Conservation (phyloP, 2,329 filamentous ascomycete genomes). For the Sporothrix phasma region DNA sequence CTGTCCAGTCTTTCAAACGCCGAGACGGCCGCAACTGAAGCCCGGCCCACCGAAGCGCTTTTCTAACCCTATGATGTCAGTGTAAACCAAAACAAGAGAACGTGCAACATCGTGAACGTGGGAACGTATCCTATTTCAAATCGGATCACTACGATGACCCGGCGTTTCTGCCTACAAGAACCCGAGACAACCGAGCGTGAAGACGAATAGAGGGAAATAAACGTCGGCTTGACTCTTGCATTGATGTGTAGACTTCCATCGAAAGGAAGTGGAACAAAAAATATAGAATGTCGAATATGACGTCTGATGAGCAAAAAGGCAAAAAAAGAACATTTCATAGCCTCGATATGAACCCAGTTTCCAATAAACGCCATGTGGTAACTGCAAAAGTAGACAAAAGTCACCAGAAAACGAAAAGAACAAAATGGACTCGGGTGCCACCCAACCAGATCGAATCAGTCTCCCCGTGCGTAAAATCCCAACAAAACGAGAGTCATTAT, state of each 20-base stretch:
- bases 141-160: not conserved
- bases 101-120: not conserved
- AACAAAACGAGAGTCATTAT: constrained; percentile 5
- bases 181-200: no score
- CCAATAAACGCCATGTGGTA: not conserved
- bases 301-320: not conserved
- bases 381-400: no score
- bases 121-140: not conserved
- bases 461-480: no score
- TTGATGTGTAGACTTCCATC: no score
- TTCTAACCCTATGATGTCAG: not conserved
- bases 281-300: not conserved
- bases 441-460: not conserved
- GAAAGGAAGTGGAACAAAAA: no score
- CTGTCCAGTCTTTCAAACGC: not conserved
- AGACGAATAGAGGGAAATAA: no score
- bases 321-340: not conserved
- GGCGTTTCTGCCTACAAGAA: no score
- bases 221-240: no score
- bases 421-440: not conserved
- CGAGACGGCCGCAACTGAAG: not conserved
- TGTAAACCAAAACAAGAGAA: not conserved
- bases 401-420: not conserved
- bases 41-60: not conserved
- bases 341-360: not conserved